Percentiles rank a stretch among this genome's conserved stretches.
These are phyloP conservation scores for Ceratocystis huliohia DNA, from an alignment of 2,329 filamentous ascomycete species.

Conservation along the genomic window DNA sequence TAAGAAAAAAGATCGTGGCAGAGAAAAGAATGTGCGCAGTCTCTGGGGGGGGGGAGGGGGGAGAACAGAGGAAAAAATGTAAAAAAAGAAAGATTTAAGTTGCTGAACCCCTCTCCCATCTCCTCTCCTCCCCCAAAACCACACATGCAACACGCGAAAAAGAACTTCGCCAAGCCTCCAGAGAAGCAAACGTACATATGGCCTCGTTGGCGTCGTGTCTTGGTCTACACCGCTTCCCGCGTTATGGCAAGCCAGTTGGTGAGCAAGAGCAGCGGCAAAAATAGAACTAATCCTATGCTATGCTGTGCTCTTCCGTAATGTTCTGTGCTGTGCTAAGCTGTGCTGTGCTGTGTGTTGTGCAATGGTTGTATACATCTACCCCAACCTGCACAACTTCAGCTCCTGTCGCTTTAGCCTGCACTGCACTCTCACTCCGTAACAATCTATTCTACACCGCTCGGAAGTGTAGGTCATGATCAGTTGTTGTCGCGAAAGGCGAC, in stretches of 20 bases:
- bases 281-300: background rate
- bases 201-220: background rate
- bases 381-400: background rate
- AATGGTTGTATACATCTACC: background rate
- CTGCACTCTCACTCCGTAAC: background rate
- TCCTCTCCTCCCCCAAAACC: background rate
- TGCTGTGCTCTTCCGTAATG: background rate
- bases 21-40: background rate
- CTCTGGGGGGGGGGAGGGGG: background rate
- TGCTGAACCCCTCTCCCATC: background rate
- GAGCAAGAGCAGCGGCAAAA: background rate
- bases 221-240: too few species aligned
- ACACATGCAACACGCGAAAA: background rate
- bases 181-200: background rate
- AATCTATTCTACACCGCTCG: conserved; percentile 10
- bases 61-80: background rate
- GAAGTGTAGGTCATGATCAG: conserved; percentile 18
- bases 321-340: background rate
- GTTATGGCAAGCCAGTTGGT: too few species aligned
- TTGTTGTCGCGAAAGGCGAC: conserved; percentile 9
- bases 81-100: background rate
- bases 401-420: background rate
- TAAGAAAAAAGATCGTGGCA: conserved; percentile 9
- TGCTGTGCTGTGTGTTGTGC: background rate
- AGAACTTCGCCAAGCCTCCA: background rate